These are phyloP conservation scores for Stagonosporopsis cucurbitacearum DNA, from an alignment of 2,329 filamentous ascomycete species.

Conservation along the genomic window DNA sequence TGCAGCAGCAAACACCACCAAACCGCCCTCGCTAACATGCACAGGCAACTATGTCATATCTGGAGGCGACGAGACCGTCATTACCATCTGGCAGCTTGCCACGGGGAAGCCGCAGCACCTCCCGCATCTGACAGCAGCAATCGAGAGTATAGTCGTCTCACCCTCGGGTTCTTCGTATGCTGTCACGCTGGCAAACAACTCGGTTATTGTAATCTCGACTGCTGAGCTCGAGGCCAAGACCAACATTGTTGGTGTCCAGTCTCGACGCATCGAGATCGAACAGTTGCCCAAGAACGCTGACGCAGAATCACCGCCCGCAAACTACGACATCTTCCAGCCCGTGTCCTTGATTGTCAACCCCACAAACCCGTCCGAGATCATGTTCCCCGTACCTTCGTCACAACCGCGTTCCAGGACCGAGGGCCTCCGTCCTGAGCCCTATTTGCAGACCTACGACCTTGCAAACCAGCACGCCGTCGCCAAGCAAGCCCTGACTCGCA, in stretches of 20 bases:
- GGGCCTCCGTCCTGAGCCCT: constrained; percentile 57
- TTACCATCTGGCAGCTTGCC: constrained; percentile 93
- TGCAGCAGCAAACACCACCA: neutral
- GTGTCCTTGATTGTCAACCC: constrained; percentile 53
- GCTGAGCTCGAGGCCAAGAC: constrained; percentile 84
- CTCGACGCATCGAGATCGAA: constrained; percentile 42
- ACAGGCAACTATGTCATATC: constrained; percentile 91
- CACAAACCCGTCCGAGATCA: constrained; percentile 48
- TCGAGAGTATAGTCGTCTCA: constrained; percentile 86
- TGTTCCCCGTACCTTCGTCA: constrained; percentile 60
- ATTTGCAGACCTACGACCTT: constrained; percentile 88
- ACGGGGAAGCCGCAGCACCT: constrained; percentile 82
- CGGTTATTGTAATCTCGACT: constrained; percentile 86
- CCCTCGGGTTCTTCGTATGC: constrained; percentile 80
- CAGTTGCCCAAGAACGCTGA: constrained; percentile 34
- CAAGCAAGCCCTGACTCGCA: constrained; percentile 88
- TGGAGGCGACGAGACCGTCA: constrained; percentile 85
- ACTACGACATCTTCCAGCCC: constrained; percentile 31
- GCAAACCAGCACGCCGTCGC: constrained; percentile 76
- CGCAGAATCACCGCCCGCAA: constrained; percentile 24
- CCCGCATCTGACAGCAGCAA: constrained; percentile 85
- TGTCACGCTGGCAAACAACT: constrained; percentile 89
- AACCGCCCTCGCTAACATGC: constrained; percentile 8
- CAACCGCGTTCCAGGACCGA: constrained; percentile 48
- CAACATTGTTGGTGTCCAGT: constrained; percentile 83